Evolutionary conservation across 2,329 filamentous ascomycete genomes (phyloP).

Genomic region (Annulohypoxylon truncatum): DNA sequence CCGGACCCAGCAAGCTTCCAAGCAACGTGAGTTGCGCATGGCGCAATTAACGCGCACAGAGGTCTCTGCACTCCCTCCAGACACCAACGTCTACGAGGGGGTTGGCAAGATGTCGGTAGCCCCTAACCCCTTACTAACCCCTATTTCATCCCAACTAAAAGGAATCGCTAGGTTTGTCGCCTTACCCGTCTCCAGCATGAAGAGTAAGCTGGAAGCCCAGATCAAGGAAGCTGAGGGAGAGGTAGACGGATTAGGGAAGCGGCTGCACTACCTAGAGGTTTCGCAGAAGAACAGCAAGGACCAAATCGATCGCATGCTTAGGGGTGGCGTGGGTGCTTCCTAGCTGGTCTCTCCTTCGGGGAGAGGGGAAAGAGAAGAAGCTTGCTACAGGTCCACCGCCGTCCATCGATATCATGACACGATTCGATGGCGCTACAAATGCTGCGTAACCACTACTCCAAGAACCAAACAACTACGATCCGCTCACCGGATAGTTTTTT

Average conservation of each 20-base stretch:
- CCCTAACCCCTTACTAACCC: background rate
- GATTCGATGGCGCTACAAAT: background rate
- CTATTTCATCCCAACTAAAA: constrained; percentile 14
- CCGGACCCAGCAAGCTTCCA: constrained; percentile 83
- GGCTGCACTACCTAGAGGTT: constrained; percentile 91
- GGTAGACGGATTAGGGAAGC: constrained; percentile 85
- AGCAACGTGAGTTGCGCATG: constrained; percentile 89
- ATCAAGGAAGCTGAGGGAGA: constrained; percentile 80
- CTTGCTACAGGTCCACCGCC: background rate
- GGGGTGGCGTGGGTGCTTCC: constrained; percentile 55
- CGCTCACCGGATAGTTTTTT: background rate
- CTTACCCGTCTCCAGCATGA: constrained; percentile 77
- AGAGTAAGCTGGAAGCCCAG: constrained; percentile 80
- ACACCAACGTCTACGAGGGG: constrained; percentile 90
- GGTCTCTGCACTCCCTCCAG: constrained; percentile 77
- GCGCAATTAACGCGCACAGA: constrained; percentile 88
- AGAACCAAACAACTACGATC: background rate
- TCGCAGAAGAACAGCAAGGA: constrained; percentile 94
- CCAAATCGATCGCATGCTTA: constrained; percentile 89
- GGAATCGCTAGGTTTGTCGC: constrained; percentile 81
- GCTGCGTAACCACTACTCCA: background rate
- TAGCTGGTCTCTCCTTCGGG: constrained; percentile 32
- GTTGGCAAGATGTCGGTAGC: constrained; percentile 91
- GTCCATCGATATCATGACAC: constrained; percentile 1
- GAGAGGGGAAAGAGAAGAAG: background rate